Evolutionary conservation across 768 basidiomycete species (phyloP), one percentile per base, ranked within the genome.

Genomic region (Boletus subparvulus): DNA sequence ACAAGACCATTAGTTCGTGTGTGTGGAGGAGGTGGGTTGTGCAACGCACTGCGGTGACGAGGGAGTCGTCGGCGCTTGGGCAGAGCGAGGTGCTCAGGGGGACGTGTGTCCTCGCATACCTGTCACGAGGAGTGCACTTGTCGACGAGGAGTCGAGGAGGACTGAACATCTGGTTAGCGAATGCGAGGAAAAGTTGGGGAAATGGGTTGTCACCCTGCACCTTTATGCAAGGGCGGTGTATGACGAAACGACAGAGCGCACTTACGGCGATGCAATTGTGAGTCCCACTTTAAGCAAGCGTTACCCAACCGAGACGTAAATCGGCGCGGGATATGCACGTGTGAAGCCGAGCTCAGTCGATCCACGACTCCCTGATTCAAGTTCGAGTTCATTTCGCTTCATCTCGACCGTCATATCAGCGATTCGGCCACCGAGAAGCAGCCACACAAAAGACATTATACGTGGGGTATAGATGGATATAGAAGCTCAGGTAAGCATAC

Each of bases 101-200:
- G 4, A 72, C 32, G 19, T 72, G 68, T 2, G 72, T 72, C 55
- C 65, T 55, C 26, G 70, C 70, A 58, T 70, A 72, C 63, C 63
- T 70, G 49, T 72, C 70, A 16, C 70, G 72, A 9, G 70, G 70
- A 2, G 70, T 73, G 40, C 70, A 72, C 58, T 70, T 70, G 54
- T 72, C 70, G 42, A 72, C 66, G 39, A 72, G 60, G 36, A 69
- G 68, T 55, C 70, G 64, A 17, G 72, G 56, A 30, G 67, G 17
- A 26, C 49, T 65, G 51, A 64, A 16, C 54, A 68, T 64, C 7
- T 47, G 28, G 62, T 47, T 47, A 41, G 47, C 42, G 40, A 46
- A 41, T 41, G 40, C 39, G 43, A 44, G 52, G 42, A 41, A 42
- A 35, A 30, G 24, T 40, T 50, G 30, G 30, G 47, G 32, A 51